phyloP scores from a whole-genome alignment of 768 basidiomycete species.

The Candolleomyces efflorescens region DNA sequence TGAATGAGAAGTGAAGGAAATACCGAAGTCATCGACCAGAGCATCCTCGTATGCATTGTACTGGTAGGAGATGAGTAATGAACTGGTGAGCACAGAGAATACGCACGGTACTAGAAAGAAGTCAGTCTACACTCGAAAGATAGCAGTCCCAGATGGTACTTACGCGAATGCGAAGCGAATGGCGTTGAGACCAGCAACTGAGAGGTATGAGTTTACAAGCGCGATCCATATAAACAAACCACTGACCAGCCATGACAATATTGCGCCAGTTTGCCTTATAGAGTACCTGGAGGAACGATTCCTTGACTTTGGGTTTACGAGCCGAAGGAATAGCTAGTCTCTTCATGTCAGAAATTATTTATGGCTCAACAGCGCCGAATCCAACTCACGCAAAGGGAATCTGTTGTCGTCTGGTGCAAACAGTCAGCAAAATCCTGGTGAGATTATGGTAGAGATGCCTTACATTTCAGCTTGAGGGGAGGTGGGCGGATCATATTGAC shows the following conservation, averaged over 20 bases:
- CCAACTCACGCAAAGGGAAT: slow-evolving; percentile 21
- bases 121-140: background rate
- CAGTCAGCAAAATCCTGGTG: background rate
- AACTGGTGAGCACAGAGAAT: background rate
- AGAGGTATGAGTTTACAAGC: background rate
- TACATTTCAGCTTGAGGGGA: slow-evolving; percentile 39
- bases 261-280: slow-evolving; percentile 40
- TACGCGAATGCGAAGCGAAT: slow-evolving; percentile 35
- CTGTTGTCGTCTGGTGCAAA: slow-evolving; percentile 30
- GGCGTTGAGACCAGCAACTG: slow-evolving; percentile 37
- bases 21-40: slow-evolving; percentile 23
- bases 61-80: slow-evolving; percentile 13
- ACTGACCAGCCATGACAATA: slow-evolving; percentile 32
- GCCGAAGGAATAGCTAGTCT: slow-evolving; percentile 17
- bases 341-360: too few species aligned
- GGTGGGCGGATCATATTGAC: slow-evolving; percentile 30
- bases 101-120: slow-evolving; percentile 21
- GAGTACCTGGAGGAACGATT: slow-evolving; percentile 29
- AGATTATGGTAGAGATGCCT: slow-evolving; percentile 8
- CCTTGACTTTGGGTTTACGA: slow-evolving; percentile 20
- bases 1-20: slow-evolving; percentile 12
- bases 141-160: slow-evolving; percentile 11
- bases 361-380: slow-evolving; percentile 4
- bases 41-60: slow-evolving; percentile 32
- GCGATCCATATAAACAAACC: background rate